Conservation (phyloP, 2,329 filamentous ascomycete species). For the Fusarium aywerte region DNA sequence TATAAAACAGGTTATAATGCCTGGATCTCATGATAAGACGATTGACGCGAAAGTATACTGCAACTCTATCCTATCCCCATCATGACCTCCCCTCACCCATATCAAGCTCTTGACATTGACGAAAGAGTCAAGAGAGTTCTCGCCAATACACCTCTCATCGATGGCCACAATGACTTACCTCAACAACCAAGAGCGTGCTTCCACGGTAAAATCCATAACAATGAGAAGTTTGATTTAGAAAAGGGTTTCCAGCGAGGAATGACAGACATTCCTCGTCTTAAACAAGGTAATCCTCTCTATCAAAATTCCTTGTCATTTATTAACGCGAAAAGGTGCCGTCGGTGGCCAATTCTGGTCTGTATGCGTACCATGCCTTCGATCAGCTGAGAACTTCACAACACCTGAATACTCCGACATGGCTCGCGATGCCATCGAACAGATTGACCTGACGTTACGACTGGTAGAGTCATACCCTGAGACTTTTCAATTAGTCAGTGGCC, state of each 20-base stretch:
- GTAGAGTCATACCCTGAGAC: slow-evolving; percentile 8
- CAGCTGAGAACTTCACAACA: slow-evolving; percentile 2
- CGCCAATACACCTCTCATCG: background rate
- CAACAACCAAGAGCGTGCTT: slow-evolving; percentile 9
- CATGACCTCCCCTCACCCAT: background rate
- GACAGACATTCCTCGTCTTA: slow-evolving; percentile 1
- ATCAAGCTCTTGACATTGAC: background rate
- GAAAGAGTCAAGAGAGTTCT: slow-evolving; percentile 11
- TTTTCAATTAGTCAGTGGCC: background rate
- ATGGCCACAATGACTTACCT: slow-evolving; percentile 2
- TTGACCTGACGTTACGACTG: background rate
- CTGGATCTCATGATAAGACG: background rate
- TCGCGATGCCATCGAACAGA: background rate
- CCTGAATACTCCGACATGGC: slow-evolving; percentile 17
- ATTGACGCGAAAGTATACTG: rapidly evolving
- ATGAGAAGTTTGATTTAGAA: background rate
- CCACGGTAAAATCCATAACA: background rate
- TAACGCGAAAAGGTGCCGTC: background rate
- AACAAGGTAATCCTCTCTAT: background rate
- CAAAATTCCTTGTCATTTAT: rapidly evolving
- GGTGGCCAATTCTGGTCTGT: slow-evolving; percentile 16
- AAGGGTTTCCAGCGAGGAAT: slow-evolving; percentile 4
- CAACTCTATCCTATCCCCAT: rapidly evolving
- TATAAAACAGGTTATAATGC: background rate
- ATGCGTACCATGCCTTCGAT: slow-evolving; percentile 6